Percentiles rank a stretch among this genome's conserved stretches.
Evolutionary conservation across 208 protist species (phyloP).

Genomic region (Trypanosomatidae sp.): DNA sequence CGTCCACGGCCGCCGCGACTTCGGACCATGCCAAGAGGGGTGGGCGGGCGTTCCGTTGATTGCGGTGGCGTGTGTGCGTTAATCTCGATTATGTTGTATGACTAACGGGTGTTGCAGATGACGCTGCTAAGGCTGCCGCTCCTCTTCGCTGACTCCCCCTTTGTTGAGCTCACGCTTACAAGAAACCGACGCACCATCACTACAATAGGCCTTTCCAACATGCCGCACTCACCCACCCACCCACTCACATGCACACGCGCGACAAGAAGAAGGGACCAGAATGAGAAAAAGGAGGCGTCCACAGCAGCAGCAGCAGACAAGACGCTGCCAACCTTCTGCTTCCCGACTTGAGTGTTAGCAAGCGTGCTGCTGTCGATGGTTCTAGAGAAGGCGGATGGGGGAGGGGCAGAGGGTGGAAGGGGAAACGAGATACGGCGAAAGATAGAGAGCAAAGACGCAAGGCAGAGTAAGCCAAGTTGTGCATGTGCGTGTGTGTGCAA

Average conservation of each 20-base stretch:
- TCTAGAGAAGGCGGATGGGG: neutral
- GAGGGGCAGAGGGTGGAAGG: neutral
- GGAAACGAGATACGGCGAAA: no score
- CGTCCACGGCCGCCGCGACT: slow-evolving; percentile 17
- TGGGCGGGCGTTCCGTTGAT: neutral
- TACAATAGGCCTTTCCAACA: neutral
- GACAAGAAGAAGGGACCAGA: neutral
- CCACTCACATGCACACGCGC: neutral
- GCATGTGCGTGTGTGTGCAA: neutral
- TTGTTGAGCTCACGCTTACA: neutral
- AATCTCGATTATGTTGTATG: neutral
- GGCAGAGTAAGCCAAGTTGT: neutral
- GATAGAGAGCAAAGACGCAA: neutral
- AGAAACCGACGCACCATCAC: neutral
- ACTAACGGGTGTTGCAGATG: neutral
- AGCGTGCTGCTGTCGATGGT: neutral
- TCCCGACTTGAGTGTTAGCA: neutral
- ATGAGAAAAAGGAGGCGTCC: neutral
- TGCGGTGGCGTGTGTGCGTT: neutral
- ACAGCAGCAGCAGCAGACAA: neutral
- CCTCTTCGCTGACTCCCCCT: neutral
- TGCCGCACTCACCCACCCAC: neutral
- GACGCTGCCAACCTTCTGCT: neutral
- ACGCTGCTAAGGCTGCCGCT: neutral
- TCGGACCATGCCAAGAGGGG: slow-evolving; percentile 17